A percentile compares a stretch with the other conserved stretches of the same genome.
phyloP scores from a whole-genome alignment of 495 filamentous ascomycete genomes.

The Cercophora samala region DNA sequence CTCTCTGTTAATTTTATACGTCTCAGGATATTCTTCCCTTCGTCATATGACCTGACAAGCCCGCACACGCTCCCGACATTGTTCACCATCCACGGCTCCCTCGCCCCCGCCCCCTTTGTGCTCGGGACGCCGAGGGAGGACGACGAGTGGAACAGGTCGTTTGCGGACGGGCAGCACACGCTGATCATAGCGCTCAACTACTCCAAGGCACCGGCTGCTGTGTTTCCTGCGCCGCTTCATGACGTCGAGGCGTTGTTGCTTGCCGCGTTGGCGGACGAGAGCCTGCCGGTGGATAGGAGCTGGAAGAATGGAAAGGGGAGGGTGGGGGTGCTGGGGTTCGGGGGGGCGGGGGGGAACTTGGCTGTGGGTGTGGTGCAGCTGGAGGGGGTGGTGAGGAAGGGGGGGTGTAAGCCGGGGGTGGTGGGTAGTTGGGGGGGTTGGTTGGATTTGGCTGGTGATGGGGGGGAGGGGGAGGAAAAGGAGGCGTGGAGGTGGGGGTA shows the following conservation, averaged over 20 bases:
- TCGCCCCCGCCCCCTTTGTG: constrained; percentile 36
- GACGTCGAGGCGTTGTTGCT: constrained; percentile 38
- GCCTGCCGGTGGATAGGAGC: constrained; percentile 36
- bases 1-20: no score
- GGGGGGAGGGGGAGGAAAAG: not conserved
- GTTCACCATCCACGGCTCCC: constrained; percentile 34
- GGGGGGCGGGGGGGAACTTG: constrained; percentile 36
- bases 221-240: constrained; percentile 34
- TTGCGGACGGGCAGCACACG: constrained; percentile 30
- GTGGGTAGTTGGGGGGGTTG: not conserved
- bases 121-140: constrained; percentile 33
- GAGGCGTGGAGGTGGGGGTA: constrained; percentile 28
- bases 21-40: constrained; percentile 42
- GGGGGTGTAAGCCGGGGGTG: not conserved
- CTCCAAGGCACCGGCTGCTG: constrained; percentile 33
- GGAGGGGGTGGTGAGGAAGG: constrained; percentile 27
- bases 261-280: constrained; percentile 35
- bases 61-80: constrained; percentile 33
- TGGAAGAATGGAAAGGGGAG: constrained; percentile 21
- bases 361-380: constrained; percentile 34
- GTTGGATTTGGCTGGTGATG: constrained; percentile 21
- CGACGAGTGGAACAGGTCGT: constrained; percentile 39
- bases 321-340: constrained; percentile 35
- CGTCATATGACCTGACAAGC: constrained; percentile 31
- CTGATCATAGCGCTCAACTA: constrained; percentile 41